phyloP scores from a whole-genome alignment of 352 stramenopile species.

The Phytophthora tubulina region DNA sequence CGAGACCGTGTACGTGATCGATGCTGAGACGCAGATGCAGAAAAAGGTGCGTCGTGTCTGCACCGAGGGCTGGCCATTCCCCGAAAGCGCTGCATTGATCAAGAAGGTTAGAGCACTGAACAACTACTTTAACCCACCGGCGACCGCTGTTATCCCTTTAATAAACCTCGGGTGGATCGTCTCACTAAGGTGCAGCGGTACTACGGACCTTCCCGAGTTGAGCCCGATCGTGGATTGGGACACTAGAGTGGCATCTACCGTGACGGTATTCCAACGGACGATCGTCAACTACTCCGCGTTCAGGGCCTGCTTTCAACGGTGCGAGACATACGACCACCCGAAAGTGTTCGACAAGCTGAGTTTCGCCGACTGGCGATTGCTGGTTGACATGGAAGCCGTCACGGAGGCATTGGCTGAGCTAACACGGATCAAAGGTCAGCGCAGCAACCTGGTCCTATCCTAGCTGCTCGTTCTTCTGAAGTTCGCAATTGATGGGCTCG shows the following conservation, averaged over 20 bases:
- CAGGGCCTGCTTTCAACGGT: constrained; percentile 3
- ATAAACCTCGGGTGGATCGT: too few relatives aligned
- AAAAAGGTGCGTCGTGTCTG: neutral
- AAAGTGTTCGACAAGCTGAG: neutral
- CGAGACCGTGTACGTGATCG: neutral
- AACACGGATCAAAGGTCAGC: constrained; percentile 8
- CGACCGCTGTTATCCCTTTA: neutral
- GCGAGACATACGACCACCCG: neutral
- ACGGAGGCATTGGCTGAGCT: neutral
- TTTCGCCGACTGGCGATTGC: constrained; percentile 1
- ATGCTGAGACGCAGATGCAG: neutral
- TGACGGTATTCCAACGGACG: constrained; percentile 4
- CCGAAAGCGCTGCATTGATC: neutral
- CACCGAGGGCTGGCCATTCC: neutral
- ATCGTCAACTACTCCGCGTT: constrained; percentile 21
- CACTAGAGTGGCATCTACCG: constrained; percentile 14
- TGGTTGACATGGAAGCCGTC: constrained; percentile 16
- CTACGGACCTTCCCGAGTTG: neutral
- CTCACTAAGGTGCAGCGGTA: constrained; percentile 4
- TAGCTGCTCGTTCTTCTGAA: constrained; percentile 14
- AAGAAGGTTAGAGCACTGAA: constrained; percentile 2
- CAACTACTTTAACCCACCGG: constrained; percentile 10
- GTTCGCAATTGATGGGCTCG: neutral
- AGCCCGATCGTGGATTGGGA: constrained; percentile 4
- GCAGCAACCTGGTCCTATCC: neutral